phyloP scores from a whole-genome alignment of 768 basidiomycete genomes.

The Rhizopogon rudus region DNA sequence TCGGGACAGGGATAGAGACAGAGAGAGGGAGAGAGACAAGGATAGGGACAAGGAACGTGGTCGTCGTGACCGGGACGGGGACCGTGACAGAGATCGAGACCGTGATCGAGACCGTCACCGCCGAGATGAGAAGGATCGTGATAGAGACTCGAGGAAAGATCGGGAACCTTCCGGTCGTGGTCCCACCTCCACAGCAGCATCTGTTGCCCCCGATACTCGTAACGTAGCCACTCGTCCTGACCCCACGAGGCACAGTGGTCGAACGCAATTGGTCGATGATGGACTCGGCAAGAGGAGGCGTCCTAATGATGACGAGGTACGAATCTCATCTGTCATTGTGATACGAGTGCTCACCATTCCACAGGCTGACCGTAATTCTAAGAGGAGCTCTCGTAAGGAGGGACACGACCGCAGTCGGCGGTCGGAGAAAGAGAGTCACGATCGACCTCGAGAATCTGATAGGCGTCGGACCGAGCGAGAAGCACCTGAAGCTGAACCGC shows the following conservation, averaged over 20 bases:
- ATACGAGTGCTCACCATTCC: conserved; percentile 9
- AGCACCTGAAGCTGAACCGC: conserved; percentile 42
- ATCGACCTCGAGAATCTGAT: conserved; percentile 63
- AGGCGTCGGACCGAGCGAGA: conserved; percentile 65
- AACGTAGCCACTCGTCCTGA: conserved; percentile 57
- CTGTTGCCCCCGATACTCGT: conserved; percentile 45
- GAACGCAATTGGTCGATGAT: conserved; percentile 49
- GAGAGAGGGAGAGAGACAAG: conserved; percentile 31
- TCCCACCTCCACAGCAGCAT: conserved; percentile 24
- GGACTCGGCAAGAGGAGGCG: conserved; percentile 69
- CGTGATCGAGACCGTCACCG: conserved; percentile 44
- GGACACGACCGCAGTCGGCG: conserved; percentile 67
- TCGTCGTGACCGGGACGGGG: conserved; percentile 37
- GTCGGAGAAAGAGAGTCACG: conserved; percentile 64
- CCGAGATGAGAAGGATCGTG: conserved; percentile 59
- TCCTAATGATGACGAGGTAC: conserved; percentile 67
- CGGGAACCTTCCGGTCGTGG: conserved; percentile 40
- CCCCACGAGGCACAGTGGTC: conserved; percentile 47
- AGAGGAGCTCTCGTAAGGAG: conserved; percentile 78
- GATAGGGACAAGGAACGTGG: conserved; percentile 36
- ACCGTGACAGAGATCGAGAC: conserved; percentile 46
- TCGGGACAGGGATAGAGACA: conserved; percentile 41
- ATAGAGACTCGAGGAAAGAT: conserved; percentile 58
- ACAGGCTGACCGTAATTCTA: conserved; percentile 70
- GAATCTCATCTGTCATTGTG: conserved; percentile 18